phyloP scores from a whole-genome alignment of 345 rosid species.

The Euphorbia pulcherrima region DNA sequence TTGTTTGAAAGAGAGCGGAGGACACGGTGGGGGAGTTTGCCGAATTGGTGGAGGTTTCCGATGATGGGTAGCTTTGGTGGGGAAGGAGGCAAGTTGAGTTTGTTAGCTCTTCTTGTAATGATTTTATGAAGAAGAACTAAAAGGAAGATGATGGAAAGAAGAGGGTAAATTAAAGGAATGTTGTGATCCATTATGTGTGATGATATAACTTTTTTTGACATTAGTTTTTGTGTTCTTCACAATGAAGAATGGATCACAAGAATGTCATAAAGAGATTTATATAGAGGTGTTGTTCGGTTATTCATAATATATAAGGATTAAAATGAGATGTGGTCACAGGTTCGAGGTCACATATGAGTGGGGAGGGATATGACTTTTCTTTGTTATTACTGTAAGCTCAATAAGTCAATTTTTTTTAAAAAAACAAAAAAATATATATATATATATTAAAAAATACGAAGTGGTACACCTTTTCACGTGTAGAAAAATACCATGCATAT shows the following conservation, averaged over 20 bases:
- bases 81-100: conserved; percentile 24
- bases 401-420: too few species aligned
- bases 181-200: background rate
- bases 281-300: too few species aligned
- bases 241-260: background rate
- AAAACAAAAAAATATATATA: too few species aligned
- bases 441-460: too few species aligned
- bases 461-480: too few species aligned
- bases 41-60: conserved; percentile 27
- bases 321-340: too few species aligned
- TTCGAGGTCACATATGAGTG: too few species aligned
- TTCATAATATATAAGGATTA: too few species aligned
- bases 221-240: background rate
- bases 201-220: background rate
- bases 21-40: conserved; percentile 17
- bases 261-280: too few species aligned
- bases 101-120: conserved; percentile 3
- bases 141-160: background rate
- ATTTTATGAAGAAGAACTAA: background rate
- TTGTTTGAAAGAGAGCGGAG: conserved; percentile 19
- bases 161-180: background rate
- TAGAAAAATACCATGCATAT: too few species aligned
- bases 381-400: too few species aligned
- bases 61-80: conserved; percentile 23
- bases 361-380: too few species aligned